phyloP scores from a whole-genome alignment of 2,329 filamentous ascomycete genomes.

The Monosporascus sp. region DNA sequence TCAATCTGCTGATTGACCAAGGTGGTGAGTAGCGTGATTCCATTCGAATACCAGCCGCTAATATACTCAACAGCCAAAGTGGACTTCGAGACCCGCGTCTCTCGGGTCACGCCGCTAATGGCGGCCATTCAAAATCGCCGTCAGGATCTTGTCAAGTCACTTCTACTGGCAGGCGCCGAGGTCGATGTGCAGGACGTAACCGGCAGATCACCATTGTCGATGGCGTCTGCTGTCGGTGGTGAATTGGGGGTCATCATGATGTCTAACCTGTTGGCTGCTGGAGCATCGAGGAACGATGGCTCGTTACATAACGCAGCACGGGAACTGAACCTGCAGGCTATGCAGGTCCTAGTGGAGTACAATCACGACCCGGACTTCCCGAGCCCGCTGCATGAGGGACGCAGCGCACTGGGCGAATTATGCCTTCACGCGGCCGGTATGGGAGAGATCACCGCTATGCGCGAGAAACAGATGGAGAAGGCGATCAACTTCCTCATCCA shows the following conservation, averaged over 20 bases:
- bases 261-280: conserved; percentile 48
- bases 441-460: conserved; percentile 37
- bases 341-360: conserved; percentile 50
- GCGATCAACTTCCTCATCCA: conserved; percentile 52
- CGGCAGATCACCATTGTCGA: conserved; percentile 54
- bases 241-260: conserved; percentile 49
- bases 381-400: conserved; percentile 54
- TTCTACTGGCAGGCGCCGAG: conserved; percentile 55
- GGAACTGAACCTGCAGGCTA: conserved; percentile 50
- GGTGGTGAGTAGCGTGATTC: conserved; percentile 25
- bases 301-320: conserved; percentile 61
- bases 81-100: conserved; percentile 47
- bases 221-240: conserved; percentile 51
- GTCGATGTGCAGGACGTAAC: conserved; percentile 51
- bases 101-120: conserved; percentile 53
- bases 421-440: conserved; percentile 50
- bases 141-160: conserved; percentile 49
- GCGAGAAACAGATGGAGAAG: conserved; percentile 50
- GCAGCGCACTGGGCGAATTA: conserved; percentile 58
- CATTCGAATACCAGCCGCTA: background rate
- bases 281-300: conserved; percentile 56
- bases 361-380: conserved; percentile 62
- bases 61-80: conserved; percentile 40
- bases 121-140: conserved; percentile 51
- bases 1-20: conserved; percentile 48